A percentile compares a stretch with the other conserved stretches of the same genome.
phyloP scores from a whole-genome alignment of 163 green algal genomes.

The Chloroidium sp. region DNA sequence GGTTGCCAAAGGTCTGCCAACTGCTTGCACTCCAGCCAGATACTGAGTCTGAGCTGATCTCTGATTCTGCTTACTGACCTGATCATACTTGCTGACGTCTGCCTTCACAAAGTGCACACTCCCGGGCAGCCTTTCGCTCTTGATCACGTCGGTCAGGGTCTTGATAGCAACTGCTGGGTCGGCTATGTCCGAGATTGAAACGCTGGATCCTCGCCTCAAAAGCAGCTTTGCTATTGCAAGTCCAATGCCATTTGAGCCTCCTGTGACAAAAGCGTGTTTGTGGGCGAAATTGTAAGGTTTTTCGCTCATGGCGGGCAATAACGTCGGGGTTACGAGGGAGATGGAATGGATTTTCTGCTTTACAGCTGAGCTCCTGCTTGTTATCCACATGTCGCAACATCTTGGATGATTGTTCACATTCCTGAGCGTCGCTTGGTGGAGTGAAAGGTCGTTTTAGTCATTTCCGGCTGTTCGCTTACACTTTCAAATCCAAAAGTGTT shows the following conservation, averaged over 20 bases:
- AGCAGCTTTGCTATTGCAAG: conserved; percentile 40
- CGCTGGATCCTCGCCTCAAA: conserved; percentile 14
- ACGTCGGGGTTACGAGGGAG: too few species aligned
- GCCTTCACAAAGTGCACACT: background rate
- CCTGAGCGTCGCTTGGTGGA: too few species aligned
- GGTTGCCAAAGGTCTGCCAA: background rate
- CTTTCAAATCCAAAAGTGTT: too few species aligned
- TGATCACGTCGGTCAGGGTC: background rate
- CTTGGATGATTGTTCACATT: too few species aligned
- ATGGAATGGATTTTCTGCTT: too few species aligned
- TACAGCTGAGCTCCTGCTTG: too few species aligned
- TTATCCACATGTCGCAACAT: too few species aligned
- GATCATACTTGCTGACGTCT: background rate
- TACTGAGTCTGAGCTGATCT: too few species aligned
- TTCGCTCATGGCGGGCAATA: background rate
- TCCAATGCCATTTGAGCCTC: conserved; percentile 52
- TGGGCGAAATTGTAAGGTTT: background rate
- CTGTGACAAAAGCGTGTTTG: conserved; percentile 34
- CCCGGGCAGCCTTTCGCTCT: background rate
- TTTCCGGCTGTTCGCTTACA: too few species aligned
- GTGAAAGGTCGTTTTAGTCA: too few species aligned
- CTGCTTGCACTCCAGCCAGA: background rate
- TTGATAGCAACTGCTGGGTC: background rate
- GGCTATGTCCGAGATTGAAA: conserved; percentile 6
- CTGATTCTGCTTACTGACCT: background rate